A percentile compares a stretch with the other conserved stretches of the same genome.
phyloP scores from a whole-genome alignment of 805 yeast species.

The Limtongia smithiae region DNA sequence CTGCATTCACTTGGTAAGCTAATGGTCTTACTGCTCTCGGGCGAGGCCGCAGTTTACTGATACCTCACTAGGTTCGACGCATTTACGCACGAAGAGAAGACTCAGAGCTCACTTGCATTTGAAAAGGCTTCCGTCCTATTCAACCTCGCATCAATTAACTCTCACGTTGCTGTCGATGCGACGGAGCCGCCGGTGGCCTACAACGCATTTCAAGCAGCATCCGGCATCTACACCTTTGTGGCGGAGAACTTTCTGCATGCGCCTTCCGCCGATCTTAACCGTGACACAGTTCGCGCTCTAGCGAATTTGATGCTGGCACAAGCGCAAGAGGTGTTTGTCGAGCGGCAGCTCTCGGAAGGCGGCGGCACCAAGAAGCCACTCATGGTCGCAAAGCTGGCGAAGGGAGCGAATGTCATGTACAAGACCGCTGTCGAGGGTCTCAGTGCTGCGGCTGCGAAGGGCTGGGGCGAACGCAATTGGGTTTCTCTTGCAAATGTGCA shows the following conservation, averaged over 20 bases:
- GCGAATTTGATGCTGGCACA: slow-evolving; percentile 71
- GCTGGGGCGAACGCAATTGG: slow-evolving; percentile 50
- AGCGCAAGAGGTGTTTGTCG: slow-evolving; percentile 78
- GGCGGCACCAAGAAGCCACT: slow-evolving; percentile 50
- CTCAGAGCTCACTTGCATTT: slow-evolving; percentile 79
- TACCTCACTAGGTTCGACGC: slow-evolving; percentile 49
- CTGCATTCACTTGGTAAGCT: slow-evolving; percentile 67
- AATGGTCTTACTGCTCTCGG: not conserved
- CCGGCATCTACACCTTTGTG: slow-evolving; percentile 70
- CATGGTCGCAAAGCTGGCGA: slow-evolving; percentile 71
- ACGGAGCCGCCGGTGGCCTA: slow-evolving; percentile 57
- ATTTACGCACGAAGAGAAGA: slow-evolving; percentile 45
- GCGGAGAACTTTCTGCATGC: slow-evolving; percentile 84
- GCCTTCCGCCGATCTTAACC: slow-evolving; percentile 73
- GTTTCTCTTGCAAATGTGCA: slow-evolving; percentile 47
- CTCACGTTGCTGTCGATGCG: slow-evolving; percentile 42
- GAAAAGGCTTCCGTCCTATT: slow-evolving; percentile 84
- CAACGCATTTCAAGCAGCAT: slow-evolving; percentile 64
- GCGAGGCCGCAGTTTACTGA: not conserved
- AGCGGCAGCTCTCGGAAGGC: slow-evolving; percentile 50
- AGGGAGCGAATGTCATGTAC: slow-evolving; percentile 56
- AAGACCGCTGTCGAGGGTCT: slow-evolving; percentile 49
- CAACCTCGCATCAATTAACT: slow-evolving; percentile 66
- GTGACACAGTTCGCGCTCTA: slow-evolving; percentile 63
- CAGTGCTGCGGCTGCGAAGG: slow-evolving; percentile 40